These are phyloP conservation scores for Chlamydomonas eustigma DNA, from an alignment of 139 green algal species.

Conservation along the genomic window DNA sequence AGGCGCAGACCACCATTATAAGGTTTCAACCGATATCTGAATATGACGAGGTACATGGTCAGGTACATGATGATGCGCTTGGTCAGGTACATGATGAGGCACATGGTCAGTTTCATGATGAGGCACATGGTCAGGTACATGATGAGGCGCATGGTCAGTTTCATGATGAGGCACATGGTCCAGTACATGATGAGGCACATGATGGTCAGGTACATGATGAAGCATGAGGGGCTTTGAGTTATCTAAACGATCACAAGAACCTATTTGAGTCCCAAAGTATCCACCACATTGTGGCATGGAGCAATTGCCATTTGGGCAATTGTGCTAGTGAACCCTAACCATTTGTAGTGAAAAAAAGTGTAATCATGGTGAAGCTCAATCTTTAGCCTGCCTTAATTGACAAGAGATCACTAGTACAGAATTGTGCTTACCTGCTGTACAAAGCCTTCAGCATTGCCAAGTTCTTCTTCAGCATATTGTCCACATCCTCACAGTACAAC, in stretches of 20 bases:
- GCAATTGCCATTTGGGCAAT: too few species aligned
- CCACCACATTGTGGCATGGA: too few species aligned
- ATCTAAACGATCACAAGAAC: too few species aligned
- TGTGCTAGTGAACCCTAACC: too few species aligned
- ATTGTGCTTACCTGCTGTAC: conserved; percentile 44
- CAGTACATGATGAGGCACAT: not conserved
- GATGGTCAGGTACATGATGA: not conserved
- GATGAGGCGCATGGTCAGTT: not conserved
- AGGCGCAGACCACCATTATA: conserved; percentile 56
- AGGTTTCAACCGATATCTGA: conserved; percentile 57
- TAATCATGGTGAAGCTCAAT: too few species aligned
- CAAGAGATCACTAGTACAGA: too few species aligned
- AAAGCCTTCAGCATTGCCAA: conserved; percentile 58
- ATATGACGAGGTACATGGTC: not conserved
- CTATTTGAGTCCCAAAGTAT: too few species aligned
- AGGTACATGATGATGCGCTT: not conserved
- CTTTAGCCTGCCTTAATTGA: conserved; percentile 17
- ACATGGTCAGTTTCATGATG: not conserved
- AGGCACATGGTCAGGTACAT: not conserved
- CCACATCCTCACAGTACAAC: conserved; percentile 68
- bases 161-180: not conserved
- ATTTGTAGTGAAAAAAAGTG: too few species aligned
- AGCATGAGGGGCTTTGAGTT: too few species aligned
- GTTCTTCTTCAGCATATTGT: conserved; percentile 57
- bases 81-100: not conserved